A percentile compares a stretch with the other conserved stretches of the same genome.
These are phyloP conservation scores for Volvox africanus DNA, from an alignment of 139 green algal genomes.

Conservation along the genomic window DNA sequence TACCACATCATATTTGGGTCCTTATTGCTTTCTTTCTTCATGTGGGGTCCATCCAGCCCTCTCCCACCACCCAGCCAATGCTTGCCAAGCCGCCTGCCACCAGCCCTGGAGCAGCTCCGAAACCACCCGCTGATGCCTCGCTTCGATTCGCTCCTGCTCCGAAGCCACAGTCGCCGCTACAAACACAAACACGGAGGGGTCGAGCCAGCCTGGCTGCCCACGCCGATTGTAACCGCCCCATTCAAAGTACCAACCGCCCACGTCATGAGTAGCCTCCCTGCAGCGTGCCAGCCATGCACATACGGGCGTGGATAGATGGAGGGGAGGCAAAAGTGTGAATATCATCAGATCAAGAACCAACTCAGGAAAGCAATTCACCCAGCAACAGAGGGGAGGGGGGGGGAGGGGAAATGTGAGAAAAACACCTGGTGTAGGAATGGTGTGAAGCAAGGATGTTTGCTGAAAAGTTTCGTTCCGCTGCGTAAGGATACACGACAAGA, in stretches of 20 bases:
- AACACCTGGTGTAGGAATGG: no score
- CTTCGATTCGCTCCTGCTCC: conserved; percentile 42
- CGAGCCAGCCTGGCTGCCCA: background rate
- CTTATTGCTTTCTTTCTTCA: no score
- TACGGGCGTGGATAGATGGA: background rate
- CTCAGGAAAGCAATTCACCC: no score
- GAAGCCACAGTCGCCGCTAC: conserved; percentile 33
- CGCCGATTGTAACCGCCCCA: conserved; percentile 47
- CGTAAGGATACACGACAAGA: no score
- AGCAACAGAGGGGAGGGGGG: no score
- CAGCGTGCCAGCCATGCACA: background rate
- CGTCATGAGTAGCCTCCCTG: conserved; percentile 46
- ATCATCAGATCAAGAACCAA: no score
- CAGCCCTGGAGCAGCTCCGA: background rate
- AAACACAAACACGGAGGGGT: conserved; percentile 50
- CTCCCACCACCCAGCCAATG: background rate
- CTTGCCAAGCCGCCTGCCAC: background rate
- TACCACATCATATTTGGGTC: no score
- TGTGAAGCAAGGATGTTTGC: no score
- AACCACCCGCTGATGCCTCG: background rate
- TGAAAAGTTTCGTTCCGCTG: no score
- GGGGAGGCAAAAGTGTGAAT: background rate
- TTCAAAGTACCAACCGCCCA: conserved; percentile 55
- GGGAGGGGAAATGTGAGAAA: no score
- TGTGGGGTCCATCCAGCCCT: no score